Evolutionary conservation across 2,329 filamentous ascomycete genomes (phyloP).

Genomic region (Lachnellula hyalina): DNA sequence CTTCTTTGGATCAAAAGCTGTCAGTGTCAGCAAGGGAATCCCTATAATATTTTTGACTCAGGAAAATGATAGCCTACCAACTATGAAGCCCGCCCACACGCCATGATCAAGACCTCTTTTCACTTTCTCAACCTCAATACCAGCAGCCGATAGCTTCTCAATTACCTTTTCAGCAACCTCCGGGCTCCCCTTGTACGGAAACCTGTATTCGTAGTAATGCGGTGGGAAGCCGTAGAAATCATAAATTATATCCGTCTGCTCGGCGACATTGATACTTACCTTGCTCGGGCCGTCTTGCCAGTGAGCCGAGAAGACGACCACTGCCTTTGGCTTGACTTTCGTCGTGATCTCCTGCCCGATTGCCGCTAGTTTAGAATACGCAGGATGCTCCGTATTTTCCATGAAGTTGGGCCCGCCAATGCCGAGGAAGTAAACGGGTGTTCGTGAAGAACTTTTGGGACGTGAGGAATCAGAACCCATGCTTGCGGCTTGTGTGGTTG

Average conservation of each 20-base stretch:
- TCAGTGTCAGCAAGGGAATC: constrained; percentile 7
- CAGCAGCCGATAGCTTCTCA: constrained; percentile 47
- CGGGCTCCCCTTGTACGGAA: constrained; percentile 57
- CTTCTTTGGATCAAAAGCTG: constrained; percentile 18
- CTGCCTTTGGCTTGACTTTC: constrained; percentile 63
- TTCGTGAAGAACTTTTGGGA: constrained; percentile 12
- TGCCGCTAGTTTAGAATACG: constrained; percentile 55
- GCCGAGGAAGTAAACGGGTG: constrained; percentile 26
- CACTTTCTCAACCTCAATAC: constrained; percentile 54
- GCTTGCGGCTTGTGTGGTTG: constrained; percentile 5
- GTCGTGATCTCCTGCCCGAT: constrained; percentile 67
- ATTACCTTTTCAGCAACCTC: constrained; percentile 56
- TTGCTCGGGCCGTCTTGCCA: constrained; percentile 57
- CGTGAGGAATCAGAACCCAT: constrained; percentile 13
- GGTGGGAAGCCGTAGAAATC: constrained; percentile 72
- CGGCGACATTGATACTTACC: constrained; percentile 61
- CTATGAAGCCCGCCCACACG: constrained; percentile 60
- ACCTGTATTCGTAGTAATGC: constrained; percentile 63
- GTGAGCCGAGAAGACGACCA: constrained; percentile 73
- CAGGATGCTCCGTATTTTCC: constrained; percentile 63
- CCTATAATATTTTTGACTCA: constrained; percentile 2
- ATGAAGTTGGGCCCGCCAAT: constrained; percentile 52
- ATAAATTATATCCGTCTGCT: constrained; percentile 61
- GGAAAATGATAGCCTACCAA: constrained; percentile 11
- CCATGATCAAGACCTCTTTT: constrained; percentile 68